phyloP scores from a whole-genome alignment of 2,329 filamentous ascomycete species.

The Hymenoscyphus occultus region DNA sequence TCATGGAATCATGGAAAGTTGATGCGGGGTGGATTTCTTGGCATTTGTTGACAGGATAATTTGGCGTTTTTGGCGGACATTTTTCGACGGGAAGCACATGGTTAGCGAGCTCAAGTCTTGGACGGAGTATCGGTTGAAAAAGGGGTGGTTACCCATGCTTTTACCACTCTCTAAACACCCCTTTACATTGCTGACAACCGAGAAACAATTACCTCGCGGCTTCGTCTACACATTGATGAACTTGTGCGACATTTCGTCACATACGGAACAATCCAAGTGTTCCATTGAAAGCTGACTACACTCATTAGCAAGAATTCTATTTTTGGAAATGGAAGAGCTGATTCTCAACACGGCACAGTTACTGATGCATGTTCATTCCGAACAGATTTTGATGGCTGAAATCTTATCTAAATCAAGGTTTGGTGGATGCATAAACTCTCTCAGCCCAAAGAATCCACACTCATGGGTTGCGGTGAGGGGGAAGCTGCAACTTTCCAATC shows the following conservation, averaged over 20 bases:
- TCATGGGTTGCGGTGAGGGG: conserved; percentile 15
- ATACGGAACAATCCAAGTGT: conserved; percentile 3
- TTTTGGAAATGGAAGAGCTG: background rate
- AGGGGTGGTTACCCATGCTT: background rate
- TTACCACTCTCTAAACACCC: background rate
- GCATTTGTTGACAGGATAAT: conserved; percentile 1
- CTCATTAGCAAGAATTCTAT: conserved; percentile 5
- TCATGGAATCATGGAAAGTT: background rate
- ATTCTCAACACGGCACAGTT: conserved; percentile 4
- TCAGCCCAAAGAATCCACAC: conserved; percentile 12
- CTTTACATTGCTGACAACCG: conserved; percentile 4
- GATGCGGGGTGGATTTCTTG: background rate
- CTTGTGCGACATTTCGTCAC: conserved; percentile 1
- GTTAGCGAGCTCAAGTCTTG: background rate
- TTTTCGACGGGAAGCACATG: conserved; percentile 4
- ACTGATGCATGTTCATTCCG: conserved; percentile 11
- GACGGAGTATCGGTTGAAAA: background rate
- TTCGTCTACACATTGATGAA: conserved; percentile 2
- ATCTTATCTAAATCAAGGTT: conserved; percentile 26
- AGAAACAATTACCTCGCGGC: background rate
- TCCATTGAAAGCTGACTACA: conserved; percentile 4
- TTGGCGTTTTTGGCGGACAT: conserved; percentile 2
- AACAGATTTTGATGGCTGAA: conserved; percentile 20
- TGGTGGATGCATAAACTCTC: conserved; percentile 14
- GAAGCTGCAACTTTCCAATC: background rate